phyloP scores from a whole-genome alignment of 2,329 filamentous ascomycete genomes.

The Ceratocystis colombiana region DNA sequence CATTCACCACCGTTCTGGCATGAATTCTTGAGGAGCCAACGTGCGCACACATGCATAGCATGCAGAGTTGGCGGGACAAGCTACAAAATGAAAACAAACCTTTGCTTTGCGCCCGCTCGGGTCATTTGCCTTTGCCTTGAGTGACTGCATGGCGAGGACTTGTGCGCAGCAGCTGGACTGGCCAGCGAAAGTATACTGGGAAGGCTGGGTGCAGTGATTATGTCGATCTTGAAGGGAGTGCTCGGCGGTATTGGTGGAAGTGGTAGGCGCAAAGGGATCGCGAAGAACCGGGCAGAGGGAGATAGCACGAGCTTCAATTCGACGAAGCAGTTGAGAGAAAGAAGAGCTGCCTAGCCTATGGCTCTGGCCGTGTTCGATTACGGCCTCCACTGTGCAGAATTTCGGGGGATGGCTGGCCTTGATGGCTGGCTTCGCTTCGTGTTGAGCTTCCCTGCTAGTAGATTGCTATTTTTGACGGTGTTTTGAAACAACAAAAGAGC shows the following conservation, averaged over 20 bases:
- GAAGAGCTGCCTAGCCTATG: slow-evolving; percentile 17
- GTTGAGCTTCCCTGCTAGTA: slow-evolving; percentile 10
- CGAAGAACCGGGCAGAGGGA: slow-evolving; percentile 14
- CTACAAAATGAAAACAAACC: slow-evolving; percentile 32
- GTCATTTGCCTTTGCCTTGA: slow-evolving; percentile 46
- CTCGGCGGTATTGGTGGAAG: not conserved
- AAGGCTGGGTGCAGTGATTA: not conserved
- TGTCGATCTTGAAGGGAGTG: slow-evolving; percentile 9
- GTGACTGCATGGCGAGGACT: slow-evolving; percentile 38
- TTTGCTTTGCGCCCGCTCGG: slow-evolving; percentile 53
- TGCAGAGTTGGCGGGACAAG: slow-evolving; percentile 15
- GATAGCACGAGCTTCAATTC: slow-evolving; percentile 22
- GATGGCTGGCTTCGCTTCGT: slow-evolving; percentile 8
- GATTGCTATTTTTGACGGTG: slow-evolving; percentile 7
- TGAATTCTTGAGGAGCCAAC: not conserved
- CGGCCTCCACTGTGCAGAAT: slow-evolving; percentile 22
- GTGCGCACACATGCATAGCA: too few relatives aligned
- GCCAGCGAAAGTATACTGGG: slow-evolving; percentile 2
- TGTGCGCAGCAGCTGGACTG: slow-evolving; percentile 11
- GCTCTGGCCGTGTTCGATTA: slow-evolving; percentile 18
- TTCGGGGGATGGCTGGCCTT: slow-evolving; percentile 5
- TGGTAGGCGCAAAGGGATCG: slow-evolving; percentile 9
- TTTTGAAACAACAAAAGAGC: slow-evolving; percentile 10
- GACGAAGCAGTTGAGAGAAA: slow-evolving; percentile 22
- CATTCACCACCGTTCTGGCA: not conserved